phyloP scores from a whole-genome alignment of 768 basidiomycete genomes.

The Candolleomyces eurysporus region DNA sequence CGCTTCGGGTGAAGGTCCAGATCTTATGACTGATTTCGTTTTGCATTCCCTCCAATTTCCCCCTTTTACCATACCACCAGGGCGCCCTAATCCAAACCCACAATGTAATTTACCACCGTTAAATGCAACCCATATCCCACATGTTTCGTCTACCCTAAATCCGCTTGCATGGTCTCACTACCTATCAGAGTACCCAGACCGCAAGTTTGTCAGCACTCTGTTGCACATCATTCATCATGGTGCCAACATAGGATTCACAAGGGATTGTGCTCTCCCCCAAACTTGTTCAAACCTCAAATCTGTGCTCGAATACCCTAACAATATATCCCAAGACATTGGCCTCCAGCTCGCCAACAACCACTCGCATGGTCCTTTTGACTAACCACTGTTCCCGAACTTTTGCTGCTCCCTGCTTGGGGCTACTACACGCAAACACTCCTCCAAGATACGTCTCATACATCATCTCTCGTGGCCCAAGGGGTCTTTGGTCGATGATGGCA shows the following conservation, averaged over 20 bases:
- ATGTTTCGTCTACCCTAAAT: conserved; percentile 14
- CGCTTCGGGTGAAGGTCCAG: too few relatives aligned
- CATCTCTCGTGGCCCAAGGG: not conserved
- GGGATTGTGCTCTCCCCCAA: conserved; percentile 4
- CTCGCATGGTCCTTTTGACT: conserved; percentile 17
- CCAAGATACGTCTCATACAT: conserved; percentile 12
- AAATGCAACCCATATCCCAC: not conserved
- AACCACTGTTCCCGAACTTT: conserved; percentile 18
- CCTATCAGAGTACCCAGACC: not conserved
- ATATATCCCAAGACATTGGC: not conserved
- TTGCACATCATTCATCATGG: conserved; percentile 25
- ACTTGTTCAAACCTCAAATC: conserved; percentile 25
- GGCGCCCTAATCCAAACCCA: conserved; percentile 21
- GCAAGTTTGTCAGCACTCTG: conserved; percentile 19
- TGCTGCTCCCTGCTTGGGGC: conserved; percentile 23
- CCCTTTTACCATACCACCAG: not conserved
- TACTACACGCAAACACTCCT: conserved; percentile 16
- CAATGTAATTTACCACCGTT: conserved; percentile 11
- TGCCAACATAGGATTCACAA: conserved; percentile 24
- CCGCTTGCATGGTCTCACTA: not conserved
- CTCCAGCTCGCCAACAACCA: conserved; percentile 1
- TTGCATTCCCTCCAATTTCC: conserved; percentile 1
- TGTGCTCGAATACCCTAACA: conserved; percentile 11
- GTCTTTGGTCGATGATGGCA: not conserved
- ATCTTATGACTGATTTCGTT: too few relatives aligned